A percentile compares a stretch with the other conserved stretches of the same genome.
These are phyloP conservation scores for Wickerhamiella lipophila DNA, from an alignment of 805 yeast species.

Conservation along the genomic window DNA sequence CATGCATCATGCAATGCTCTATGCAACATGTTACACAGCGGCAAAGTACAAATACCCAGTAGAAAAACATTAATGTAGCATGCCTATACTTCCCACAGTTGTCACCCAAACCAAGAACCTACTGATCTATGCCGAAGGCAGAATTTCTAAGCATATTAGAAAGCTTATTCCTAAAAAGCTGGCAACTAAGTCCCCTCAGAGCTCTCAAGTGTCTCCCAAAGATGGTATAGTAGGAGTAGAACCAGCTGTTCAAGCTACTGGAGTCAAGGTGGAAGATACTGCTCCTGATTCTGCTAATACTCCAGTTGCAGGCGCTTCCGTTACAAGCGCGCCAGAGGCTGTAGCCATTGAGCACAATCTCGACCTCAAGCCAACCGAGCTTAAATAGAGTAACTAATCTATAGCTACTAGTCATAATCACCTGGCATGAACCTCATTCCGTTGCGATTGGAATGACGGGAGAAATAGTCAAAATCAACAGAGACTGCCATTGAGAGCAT, in stretches of 20 bases:
- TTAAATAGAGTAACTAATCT: not conserved
- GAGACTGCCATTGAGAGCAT: slow-evolving; percentile 79
- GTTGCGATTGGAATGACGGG: slow-evolving; percentile 67
- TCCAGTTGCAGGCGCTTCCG: not conserved
- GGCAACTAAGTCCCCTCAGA: no score
- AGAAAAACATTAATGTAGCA: not conserved
- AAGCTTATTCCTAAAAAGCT: not conserved
- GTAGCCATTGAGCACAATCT: not conserved
- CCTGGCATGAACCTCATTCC: slow-evolving; percentile 6
- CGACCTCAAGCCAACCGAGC: not conserved
- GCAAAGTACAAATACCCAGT: no score
- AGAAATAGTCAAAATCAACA: slow-evolving; percentile 90
- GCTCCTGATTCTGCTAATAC: no score
- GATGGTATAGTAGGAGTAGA: not conserved
- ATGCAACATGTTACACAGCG: not conserved
- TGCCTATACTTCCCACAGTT: slow-evolving; percentile 6
- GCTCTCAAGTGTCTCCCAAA: not conserved
- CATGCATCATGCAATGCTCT: not conserved
- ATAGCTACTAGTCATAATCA: slow-evolving; percentile 1
- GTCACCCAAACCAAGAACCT: not conserved
- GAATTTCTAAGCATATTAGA: not conserved
- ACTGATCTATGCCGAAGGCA: slow-evolving; percentile 1
- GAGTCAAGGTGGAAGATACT: not conserved
- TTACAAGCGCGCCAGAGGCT: no score
- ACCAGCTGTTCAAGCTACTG: not conserved